phyloP scores from a whole-genome alignment of 1,284 basidiomycete genomes.

The Pseudozyma flocculosa region DNA sequence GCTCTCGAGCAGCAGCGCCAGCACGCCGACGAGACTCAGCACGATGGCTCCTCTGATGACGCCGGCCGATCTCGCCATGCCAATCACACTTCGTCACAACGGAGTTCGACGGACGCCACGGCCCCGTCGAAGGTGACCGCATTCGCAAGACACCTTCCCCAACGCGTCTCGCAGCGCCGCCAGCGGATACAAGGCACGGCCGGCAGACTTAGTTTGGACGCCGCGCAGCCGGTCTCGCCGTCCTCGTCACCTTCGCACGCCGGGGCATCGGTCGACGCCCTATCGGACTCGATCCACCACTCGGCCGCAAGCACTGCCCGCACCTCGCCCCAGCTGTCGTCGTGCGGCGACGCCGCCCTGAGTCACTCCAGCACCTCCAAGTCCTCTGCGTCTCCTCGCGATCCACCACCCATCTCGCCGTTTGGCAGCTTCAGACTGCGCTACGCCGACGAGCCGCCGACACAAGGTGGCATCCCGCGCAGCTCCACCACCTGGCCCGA shows the following conservation, averaged over 20 bases:
- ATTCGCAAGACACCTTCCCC: too few species aligned
- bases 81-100: too few species aligned
- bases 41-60: not conserved
- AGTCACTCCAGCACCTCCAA: too few species aligned
- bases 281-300: not conserved
- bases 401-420: too few species aligned
- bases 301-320: not conserved
- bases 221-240: not conserved
- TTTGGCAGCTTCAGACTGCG: conserved; percentile 20
- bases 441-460: not conserved
- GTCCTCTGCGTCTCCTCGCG: too few species aligned
- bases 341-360: not conserved
- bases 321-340: not conserved
- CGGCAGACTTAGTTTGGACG: too few species aligned
- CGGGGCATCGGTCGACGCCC: not conserved
- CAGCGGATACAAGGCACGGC: too few species aligned
- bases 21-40: not conserved
- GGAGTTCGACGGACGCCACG: too few species aligned
- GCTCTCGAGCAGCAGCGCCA: conserved; percentile 6
- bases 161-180: too few species aligned
- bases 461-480: not conserved
- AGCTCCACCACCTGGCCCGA: not conserved
- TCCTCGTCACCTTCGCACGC: not conserved
- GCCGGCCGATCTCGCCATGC: too few species aligned
- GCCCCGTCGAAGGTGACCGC: too few species aligned